Percentiles rank a stretch among this genome's conserved stretches.
phyloP scores from a whole-genome alignment of 176 grass and related monocot species.

The Urochloa ruziziensis region DNA sequence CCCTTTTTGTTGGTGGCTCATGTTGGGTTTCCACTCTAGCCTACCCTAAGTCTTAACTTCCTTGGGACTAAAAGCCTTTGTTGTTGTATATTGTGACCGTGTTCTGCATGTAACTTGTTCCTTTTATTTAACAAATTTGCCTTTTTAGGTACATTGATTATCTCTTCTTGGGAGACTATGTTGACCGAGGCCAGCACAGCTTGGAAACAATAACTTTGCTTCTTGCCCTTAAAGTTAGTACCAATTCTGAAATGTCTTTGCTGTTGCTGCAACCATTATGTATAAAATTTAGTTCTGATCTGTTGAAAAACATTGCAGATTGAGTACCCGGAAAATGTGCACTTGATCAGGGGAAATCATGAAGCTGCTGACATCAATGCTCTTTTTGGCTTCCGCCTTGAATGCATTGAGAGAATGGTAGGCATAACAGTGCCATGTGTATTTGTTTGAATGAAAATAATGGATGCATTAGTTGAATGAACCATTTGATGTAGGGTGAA shows the following conservation, averaged over 20 bases:
- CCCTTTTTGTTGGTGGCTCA: neutral
- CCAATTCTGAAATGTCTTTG: constrained; percentile 12
- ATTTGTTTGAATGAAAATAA: constrained; percentile 22
- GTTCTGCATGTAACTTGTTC: constrained; percentile 9
- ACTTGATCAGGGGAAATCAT: constrained; percentile 93
- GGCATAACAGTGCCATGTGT: neutral
- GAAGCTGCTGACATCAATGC: constrained; percentile 99
- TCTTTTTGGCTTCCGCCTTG: constrained; percentile 94
- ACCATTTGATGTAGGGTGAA: constrained; percentile 71
- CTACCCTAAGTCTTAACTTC: neutral
- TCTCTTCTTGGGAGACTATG: constrained; percentile 99
- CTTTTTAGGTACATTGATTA: constrained; percentile 94
- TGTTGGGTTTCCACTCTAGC: neutral
- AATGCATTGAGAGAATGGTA: constrained; percentile 99
- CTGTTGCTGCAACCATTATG: neutral
- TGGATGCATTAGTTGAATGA: neutral
- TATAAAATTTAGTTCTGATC: constrained; percentile 30
- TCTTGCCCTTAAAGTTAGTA: constrained; percentile 94
- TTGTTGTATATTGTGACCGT: neutral
- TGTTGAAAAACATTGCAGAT: constrained; percentile 60
- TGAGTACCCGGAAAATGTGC: constrained; percentile 93
- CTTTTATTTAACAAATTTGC: neutral
- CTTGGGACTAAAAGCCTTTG: neutral
- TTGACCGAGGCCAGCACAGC: constrained; percentile 97
- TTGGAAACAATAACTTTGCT: constrained; percentile 97